phyloP scores from a whole-genome alignment of 2,329 filamentous ascomycete genomes.

The Claviceps citrina region DNA sequence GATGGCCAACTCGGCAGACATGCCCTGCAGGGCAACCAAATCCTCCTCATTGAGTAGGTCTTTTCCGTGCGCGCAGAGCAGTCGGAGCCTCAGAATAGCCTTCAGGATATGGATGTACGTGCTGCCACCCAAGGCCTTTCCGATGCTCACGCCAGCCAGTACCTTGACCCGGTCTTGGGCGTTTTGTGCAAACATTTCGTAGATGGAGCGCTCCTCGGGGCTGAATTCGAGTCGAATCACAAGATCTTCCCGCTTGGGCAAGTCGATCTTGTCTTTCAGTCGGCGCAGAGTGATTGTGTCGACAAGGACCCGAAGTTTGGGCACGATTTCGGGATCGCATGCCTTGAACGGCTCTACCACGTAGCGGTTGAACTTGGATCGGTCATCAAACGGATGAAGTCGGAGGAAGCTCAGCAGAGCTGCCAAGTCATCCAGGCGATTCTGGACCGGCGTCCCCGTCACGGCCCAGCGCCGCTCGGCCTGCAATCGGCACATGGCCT shows the following conservation, averaged over 20 bases:
- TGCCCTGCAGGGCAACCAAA: slow-evolving; percentile 61
- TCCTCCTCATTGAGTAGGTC: slow-evolving; percentile 79
- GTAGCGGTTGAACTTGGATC: slow-evolving; percentile 57
- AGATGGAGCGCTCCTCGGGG: slow-evolving; percentile 57
- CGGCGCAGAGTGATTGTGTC: slow-evolving; percentile 89
- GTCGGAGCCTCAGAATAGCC: slow-evolving; percentile 73
- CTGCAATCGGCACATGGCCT: slow-evolving; percentile 65
- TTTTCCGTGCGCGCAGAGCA: slow-evolving; percentile 87
- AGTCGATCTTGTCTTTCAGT: slow-evolving; percentile 76
- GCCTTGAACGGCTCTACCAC: slow-evolving; percentile 78
- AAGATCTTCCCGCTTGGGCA: slow-evolving; percentile 59
- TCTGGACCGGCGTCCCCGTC: slow-evolving; percentile 93
- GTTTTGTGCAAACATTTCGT: slow-evolving; percentile 71
- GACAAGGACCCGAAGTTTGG: slow-evolving; percentile 75
- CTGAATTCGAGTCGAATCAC: slow-evolving; percentile 63
- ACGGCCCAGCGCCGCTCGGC: slow-evolving; percentile 85
- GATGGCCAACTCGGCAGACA: slow-evolving; percentile 74
- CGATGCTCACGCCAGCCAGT: slow-evolving; percentile 42
- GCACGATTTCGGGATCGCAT: slow-evolving; percentile 68
- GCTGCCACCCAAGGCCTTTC: slow-evolving; percentile 59
- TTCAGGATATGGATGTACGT: slow-evolving; percentile 91
- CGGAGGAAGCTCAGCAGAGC: slow-evolving; percentile 75
- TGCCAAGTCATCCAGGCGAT: slow-evolving; percentile 77
- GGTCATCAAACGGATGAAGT: slow-evolving; percentile 71
- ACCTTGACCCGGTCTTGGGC: slow-evolving; percentile 67